Evolutionary conservation across 2,329 filamentous ascomycete genomes (phyloP).

Genomic region (Fusarium dlaminii): DNA sequence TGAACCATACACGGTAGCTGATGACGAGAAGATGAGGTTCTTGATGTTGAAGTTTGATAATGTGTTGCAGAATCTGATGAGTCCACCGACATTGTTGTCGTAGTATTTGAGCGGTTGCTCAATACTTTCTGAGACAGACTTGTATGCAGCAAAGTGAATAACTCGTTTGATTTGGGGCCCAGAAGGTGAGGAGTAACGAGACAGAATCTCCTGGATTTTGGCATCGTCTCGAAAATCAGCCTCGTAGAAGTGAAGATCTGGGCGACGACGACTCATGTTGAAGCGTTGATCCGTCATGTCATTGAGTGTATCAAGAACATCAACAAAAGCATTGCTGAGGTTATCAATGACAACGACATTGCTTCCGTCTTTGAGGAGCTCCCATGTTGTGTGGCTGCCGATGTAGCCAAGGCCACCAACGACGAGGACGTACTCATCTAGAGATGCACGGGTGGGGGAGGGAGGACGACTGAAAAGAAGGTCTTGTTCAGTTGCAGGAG

Average conservation of each 20-base stretch:
- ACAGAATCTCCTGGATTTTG: not conserved
- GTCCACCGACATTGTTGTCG: conserved; percentile 72
- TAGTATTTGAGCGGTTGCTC: conserved; percentile 69
- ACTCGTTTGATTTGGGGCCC: conserved; percentile 51
- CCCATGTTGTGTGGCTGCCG: conserved; percentile 1
- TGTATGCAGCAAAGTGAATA: conserved; percentile 76
- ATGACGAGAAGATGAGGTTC: conserved; percentile 74
- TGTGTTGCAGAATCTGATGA: conserved; percentile 64
- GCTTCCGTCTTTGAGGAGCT: not conserved
- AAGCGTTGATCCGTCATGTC: not conserved
- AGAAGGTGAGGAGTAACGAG: not conserved
- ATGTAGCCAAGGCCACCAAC: conserved; percentile 11
- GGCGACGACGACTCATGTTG: not conserved
- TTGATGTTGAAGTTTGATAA: conserved; percentile 56
- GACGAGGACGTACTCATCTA: not conserved
- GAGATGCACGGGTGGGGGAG: not conserved
- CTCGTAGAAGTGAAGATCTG: conserved; percentile 5
- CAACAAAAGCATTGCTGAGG: not conserved
- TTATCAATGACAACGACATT: conserved; percentile 1
- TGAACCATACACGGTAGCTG: conserved; percentile 72
- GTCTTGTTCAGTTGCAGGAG: not conserved
- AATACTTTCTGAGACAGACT: conserved; percentile 73
- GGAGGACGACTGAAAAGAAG: not conserved
- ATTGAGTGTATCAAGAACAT: not conserved
- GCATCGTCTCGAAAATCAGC: not conserved